Evolutionary conservation across 768 basidiomycete genomes (phyloP).

Genomic region (Guyanaporus albipodus): DNA sequence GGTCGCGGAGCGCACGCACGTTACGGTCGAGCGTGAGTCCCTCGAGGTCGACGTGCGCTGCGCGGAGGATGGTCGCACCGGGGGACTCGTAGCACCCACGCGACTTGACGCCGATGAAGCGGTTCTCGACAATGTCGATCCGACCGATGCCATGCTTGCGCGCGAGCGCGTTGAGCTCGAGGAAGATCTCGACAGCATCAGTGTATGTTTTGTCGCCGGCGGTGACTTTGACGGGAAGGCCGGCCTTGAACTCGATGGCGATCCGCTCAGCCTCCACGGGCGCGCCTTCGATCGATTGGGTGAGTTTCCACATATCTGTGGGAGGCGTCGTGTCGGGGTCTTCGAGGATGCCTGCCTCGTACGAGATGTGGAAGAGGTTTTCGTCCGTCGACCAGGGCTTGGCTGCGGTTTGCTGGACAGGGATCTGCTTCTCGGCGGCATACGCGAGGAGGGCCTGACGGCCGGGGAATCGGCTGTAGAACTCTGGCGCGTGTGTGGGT

Average conservation of each 20-base stretch:
- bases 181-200: constrained; percentile 94
- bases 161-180: constrained; percentile 84
- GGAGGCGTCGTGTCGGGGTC: constrained; percentile 95
- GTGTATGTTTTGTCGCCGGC: constrained; percentile 61
- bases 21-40: constrained; percentile 98
- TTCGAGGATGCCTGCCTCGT: constrained; percentile 98
- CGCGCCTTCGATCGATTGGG: constrained; percentile 74
- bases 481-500: constrained; percentile 47
- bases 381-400: constrained; percentile 99
- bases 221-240: constrained; percentile 84
- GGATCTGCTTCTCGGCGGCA: constrained; percentile 84
- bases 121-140: constrained; percentile 99
- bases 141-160: constrained; percentile 95
- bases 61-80: constrained; percentile 92
- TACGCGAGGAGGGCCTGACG: constrained; percentile 90
- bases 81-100: constrained; percentile 99
- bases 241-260: constrained; percentile 79
- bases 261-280: constrained; percentile 77
- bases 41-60: constrained; percentile 94
- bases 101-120: constrained; percentile 98
- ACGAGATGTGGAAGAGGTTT: constrained; percentile 99
- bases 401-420: constrained; percentile 89
- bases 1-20: constrained; percentile 90
- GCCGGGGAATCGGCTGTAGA: constrained; percentile 97
- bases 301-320: constrained; percentile 98